A percentile compares a stretch with the other conserved stretches of the same genome.
Evolutionary conservation across 2,329 filamentous ascomycete species (phyloP).

Genomic region (Pseudogymnoascus sp.): DNA sequence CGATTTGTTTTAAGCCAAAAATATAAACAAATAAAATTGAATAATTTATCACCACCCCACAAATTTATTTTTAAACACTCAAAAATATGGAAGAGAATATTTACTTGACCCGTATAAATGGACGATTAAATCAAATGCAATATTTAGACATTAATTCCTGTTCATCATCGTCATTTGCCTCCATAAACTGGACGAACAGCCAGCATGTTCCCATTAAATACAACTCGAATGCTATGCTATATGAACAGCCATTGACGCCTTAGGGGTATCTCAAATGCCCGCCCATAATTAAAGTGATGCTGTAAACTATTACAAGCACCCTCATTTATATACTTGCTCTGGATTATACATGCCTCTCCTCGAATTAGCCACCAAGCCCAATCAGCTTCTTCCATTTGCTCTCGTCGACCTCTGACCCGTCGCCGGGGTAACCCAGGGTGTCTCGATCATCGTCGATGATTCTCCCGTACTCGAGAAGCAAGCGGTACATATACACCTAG

Average conservation of each 20-base stretch:
- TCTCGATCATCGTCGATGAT: conserved; percentile 32
- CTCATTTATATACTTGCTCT: neutral
- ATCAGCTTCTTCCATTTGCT: neutral
- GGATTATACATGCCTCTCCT: neutral
- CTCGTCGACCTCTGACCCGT: conserved; percentile 27
- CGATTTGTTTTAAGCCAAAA: neutral
- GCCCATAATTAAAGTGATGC: neutral
- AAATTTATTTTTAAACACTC: neutral
- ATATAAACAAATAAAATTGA: neutral
- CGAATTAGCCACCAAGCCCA: neutral
- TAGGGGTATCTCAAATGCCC: neutral
- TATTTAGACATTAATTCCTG: neutral
- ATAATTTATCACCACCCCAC: neutral
- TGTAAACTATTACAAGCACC: neutral
- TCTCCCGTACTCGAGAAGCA: conserved; percentile 56
- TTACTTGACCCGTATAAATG: neutral
- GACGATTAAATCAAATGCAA: neutral
- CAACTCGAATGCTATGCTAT: neutral
- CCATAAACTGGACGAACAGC: neutral
- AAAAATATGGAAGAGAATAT: neutral
- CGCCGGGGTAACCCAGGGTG: conserved; percentile 26
- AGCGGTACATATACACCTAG: conserved; percentile 51
- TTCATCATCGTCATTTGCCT: neutral
- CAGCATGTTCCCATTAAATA: neutral
- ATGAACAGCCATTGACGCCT: neutral